Base-by-base conservation (phyloP, 768 basidiomycete species). In the Boletus barrowsii region DNA sequence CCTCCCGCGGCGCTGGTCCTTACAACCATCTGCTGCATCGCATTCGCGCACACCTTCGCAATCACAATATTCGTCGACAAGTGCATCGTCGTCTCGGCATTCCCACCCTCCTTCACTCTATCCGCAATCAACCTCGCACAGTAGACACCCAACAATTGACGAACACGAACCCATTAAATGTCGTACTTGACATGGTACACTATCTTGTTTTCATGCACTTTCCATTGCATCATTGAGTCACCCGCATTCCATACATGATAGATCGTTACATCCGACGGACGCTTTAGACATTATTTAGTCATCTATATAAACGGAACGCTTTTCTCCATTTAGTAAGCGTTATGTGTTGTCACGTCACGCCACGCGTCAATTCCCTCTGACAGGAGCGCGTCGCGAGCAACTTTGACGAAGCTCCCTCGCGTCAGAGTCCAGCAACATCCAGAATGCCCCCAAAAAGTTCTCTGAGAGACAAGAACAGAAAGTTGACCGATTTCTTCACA, bases 401-500 rank as follows among this genome's bases (percentile, higher is more conserved):
- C 26, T 15, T 4, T 18, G n/a, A 20, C 33, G 15, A 6, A 42
- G 29, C 29, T 29, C 41, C 39, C 29, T 48, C 33, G 15, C 43
- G 48, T 43, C 26, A 24, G 41, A 41, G 26, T 24, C 43, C 39
- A 42, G 26, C 47, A 15, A 42, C 41, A 20, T 10, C 15, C 49
- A 52, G 48, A 46, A 65, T 74, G 68, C 54, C 56, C 39, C 10
- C 55, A 39, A 54, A 58, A 66, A 48, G 55, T 8, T 29, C 54
- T 0, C 18, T 22, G 46, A 58, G 56, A 54, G 45, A 57, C 47
- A 56, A 55, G 24, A 64, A 63, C 56, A 63, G 54, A 37, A 73
- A 56, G 26, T 49, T 83, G 24, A 79, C 79, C 8, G 74, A 79
- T 37, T 83, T 79, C 60, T 83, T 83, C 52, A 29, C 66, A 36